Conservation (phyloP, 768 basidiomycete species). For the Cystofilobasidium bisporidii region DNA sequence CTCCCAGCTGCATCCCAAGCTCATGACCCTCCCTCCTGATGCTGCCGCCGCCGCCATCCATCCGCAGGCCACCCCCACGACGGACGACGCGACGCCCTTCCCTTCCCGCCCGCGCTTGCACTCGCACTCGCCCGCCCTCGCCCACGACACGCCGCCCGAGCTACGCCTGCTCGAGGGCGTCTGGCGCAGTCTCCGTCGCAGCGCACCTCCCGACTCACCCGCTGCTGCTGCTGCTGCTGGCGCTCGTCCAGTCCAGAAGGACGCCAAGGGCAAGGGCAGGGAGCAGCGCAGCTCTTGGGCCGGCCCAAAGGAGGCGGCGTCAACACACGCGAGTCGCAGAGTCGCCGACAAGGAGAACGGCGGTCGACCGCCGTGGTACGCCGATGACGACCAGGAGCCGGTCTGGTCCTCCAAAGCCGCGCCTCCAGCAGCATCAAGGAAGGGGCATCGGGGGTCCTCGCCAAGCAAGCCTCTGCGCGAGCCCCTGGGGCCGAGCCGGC, state of each 20-base stretch:
- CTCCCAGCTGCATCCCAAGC: too few relatives aligned
- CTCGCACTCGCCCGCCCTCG: neutral
- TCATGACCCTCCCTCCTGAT: neutral
- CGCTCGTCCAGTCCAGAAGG: too few relatives aligned
- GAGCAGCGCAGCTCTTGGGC: neutral
- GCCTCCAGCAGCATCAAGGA: too few relatives aligned
- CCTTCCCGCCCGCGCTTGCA: slow-evolving; percentile 18
- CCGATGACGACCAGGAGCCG: too few relatives aligned
- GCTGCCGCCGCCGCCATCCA: too few relatives aligned
- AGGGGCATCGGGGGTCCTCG: too few relatives aligned
- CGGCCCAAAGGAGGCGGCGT: neutral
- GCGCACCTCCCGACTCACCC: neutral
- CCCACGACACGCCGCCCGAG: slow-evolving; percentile 13
- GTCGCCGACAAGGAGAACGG: too few relatives aligned
- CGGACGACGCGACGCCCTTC: neutral
- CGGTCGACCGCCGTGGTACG: too few relatives aligned
- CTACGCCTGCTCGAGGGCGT: slow-evolving; percentile 13
- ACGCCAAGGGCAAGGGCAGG: slow-evolving; percentile 6
- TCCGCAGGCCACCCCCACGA: neutral
- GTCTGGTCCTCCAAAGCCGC: too few relatives aligned
- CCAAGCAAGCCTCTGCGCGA: too few relatives aligned
- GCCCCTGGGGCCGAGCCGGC: too few relatives aligned
- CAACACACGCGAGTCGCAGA: neutral
- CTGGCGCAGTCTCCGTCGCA: slow-evolving; percentile 10
- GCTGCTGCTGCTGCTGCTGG: too few relatives aligned